Evolutionary conservation across 306 rosid species (phyloP).

Genomic region (Abrus pulchellus): DNA sequence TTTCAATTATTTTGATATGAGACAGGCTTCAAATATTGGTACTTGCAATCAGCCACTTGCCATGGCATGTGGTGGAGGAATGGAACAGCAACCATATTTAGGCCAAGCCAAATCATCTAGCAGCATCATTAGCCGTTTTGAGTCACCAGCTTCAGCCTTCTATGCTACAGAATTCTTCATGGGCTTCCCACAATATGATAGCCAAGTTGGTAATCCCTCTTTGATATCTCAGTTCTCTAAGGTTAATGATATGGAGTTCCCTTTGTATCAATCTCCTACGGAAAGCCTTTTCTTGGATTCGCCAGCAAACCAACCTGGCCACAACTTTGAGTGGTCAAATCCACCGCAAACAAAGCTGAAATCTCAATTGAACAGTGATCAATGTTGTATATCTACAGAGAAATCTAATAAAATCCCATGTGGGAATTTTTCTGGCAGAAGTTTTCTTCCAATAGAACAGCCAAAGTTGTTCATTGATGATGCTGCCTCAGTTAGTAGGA

Average conservation of each 20-base stretch:
- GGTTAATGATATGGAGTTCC: conserved; percentile 54
- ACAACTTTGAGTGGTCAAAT: conserved; percentile 57
- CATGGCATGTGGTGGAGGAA: conserved; percentile 49
- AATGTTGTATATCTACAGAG: conserved; percentile 46
- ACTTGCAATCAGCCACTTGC: conserved; percentile 53
- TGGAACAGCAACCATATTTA: conserved; percentile 50
- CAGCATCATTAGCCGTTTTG: conserved; percentile 67
- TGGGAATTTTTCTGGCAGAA: conserved; percentile 41
- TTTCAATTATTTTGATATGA: conserved; percentile 48
- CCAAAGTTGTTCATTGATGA: conserved; percentile 53
- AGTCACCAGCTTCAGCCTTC: conserved; percentile 76
- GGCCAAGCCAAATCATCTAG: conserved; percentile 50
- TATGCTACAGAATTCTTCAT: conserved; percentile 76
- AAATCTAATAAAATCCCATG: conserved; percentile 45
- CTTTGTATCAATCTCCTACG: conserved; percentile 59
- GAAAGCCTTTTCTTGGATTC: conserved; percentile 53
- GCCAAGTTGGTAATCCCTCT: conserved; percentile 51
- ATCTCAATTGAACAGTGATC: conserved; percentile 50
- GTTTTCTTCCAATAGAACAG: conserved; percentile 55
- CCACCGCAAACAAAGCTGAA: conserved; percentile 64
- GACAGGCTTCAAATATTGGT: conserved; percentile 63
- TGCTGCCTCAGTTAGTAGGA: conserved; percentile 44
- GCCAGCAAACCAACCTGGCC: conserved; percentile 49
- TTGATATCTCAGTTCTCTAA: conserved; percentile 47
- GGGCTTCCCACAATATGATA: conserved; percentile 73